phyloP scores from a whole-genome alignment of 2,329 filamentous ascomycete genomes.

The Harringtonia lauricola region DNA sequence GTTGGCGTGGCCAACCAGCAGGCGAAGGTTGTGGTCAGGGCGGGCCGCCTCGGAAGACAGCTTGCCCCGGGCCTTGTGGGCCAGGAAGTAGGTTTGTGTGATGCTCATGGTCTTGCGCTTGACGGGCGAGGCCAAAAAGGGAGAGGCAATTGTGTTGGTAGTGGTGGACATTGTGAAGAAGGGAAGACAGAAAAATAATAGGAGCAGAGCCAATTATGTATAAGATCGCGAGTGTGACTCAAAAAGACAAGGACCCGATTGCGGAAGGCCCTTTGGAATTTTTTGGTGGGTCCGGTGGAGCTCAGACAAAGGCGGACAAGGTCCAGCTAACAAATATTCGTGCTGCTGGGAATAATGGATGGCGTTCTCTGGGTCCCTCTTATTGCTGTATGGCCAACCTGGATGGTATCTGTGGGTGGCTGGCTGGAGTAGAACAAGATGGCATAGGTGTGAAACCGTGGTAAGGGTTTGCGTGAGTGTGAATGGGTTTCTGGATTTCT shows the following conservation, averaged over 20 bases:
- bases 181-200: neutral
- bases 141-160: neutral
- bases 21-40: constrained; percentile 85
- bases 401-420: neutral
- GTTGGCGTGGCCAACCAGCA: constrained; percentile 96
- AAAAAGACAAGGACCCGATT: constrained; percentile 11
- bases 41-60: constrained; percentile 84
- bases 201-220: neutral
- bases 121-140: constrained; percentile 19
- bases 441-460: no score
- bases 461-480: no score
- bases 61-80: constrained; percentile 93
- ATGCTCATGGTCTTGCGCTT: constrained; percentile 87
- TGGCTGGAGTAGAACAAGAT: neutral
- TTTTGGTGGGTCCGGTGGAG: constrained; percentile 6
- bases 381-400: constrained; percentile 6
- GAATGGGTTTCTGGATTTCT: no score
- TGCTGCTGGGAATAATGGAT: no score
- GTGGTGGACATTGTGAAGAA: neutral
- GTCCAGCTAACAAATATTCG: neutral
- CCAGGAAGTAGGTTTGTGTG: constrained; percentile 96
- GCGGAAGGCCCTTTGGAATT: constrained; percentile 6
- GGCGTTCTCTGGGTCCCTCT: no score
- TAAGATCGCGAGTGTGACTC: constrained; percentile 2
- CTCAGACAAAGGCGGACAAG: neutral